Percentiles rank a stretch among this genome's conserved stretches.
phyloP scores from a whole-genome alignment of 1,284 basidiomycete genomes.

The Leccinum subrobustum region DNA sequence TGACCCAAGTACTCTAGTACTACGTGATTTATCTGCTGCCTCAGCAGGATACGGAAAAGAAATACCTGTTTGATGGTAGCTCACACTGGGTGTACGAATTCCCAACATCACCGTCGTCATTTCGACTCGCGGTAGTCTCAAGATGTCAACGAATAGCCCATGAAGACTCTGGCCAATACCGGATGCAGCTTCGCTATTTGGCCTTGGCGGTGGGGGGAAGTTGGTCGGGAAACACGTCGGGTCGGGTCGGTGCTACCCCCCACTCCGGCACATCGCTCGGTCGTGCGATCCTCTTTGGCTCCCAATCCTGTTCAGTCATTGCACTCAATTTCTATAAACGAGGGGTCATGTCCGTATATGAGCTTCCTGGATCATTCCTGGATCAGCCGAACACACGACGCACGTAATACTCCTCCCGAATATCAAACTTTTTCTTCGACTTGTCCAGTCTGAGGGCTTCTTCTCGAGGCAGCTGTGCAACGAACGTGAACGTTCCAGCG shows the following conservation, averaged over 20 bases:
- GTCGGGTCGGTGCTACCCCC: constrained; percentile 70
- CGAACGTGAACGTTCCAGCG: neutral
- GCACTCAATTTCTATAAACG: constrained; percentile 62
- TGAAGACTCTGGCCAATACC: neutral
- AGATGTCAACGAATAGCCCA: neutral
- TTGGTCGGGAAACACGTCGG: constrained; percentile 27
- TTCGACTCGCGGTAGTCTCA: neutral
- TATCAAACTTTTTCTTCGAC: constrained; percentile 85
- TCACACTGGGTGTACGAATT: neutral
- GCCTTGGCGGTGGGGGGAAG: constrained; percentile 10
- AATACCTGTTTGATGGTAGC: neutral
- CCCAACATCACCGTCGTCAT: neutral
- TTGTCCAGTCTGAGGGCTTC: constrained; percentile 81
- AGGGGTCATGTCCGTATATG: constrained; percentile 2
- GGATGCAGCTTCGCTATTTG: constrained; percentile 1
- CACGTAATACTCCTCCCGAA: constrained; percentile 95
- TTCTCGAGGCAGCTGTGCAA: constrained; percentile 70
- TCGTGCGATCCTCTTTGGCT: constrained; percentile 80
- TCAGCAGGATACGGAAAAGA: neutral
- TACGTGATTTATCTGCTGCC: neutral
- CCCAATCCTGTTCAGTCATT: constrained; percentile 72
- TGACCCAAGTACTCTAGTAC: neutral
- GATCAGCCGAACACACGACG: constrained; percentile 35
- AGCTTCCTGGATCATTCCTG: neutral
- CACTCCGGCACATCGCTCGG: constrained; percentile 86